Evolutionary conservation across 2,329 filamentous ascomycete genomes (phyloP).

Genomic region (Didymella segeticola): DNA sequence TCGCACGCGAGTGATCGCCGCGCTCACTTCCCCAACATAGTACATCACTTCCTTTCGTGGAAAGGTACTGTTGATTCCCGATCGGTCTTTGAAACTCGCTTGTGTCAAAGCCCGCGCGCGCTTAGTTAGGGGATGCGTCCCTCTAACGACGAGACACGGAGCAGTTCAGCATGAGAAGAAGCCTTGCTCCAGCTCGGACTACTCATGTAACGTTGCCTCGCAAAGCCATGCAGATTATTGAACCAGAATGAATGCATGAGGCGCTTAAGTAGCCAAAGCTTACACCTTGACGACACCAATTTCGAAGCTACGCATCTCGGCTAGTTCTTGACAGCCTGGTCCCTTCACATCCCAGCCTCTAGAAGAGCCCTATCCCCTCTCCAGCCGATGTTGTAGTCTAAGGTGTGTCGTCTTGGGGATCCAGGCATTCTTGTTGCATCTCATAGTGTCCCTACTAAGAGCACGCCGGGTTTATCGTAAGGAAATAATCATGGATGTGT

Average conservation of each 20-base stretch:
- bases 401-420: too few relatives aligned
- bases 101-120: slow-evolving; percentile 4
- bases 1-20: slow-evolving; percentile 12
- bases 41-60: slow-evolving; percentile 13
- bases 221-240: background rate
- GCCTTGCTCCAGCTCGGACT: slow-evolving; percentile 7
- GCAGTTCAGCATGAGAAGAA: background rate
- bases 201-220: slow-evolving; percentile 17
- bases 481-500: slow-evolving; percentile 1
- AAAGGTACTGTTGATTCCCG: slow-evolving; percentile 13
- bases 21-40: slow-evolving; percentile 3
- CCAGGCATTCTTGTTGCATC: too few relatives aligned
- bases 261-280: too few relatives aligned
- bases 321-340: too few relatives aligned
- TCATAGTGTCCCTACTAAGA: too few relatives aligned
- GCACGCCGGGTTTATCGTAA: too few relatives aligned
- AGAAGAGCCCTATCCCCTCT: too few relatives aligned
- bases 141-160: slow-evolving; percentile 8
- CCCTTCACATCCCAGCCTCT: too few relatives aligned
- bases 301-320: too few relatives aligned
- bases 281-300: too few relatives aligned
- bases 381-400: too few relatives aligned
- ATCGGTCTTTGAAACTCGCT: slow-evolving; percentile 6
- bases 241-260: too few relatives aligned
- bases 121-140: slow-evolving; percentile 11